Percentiles rank a stretch among this genome's conserved stretches.
Evolutionary conservation across 345 rosid species (phyloP).

Genomic region (Pistacia vera): DNA sequence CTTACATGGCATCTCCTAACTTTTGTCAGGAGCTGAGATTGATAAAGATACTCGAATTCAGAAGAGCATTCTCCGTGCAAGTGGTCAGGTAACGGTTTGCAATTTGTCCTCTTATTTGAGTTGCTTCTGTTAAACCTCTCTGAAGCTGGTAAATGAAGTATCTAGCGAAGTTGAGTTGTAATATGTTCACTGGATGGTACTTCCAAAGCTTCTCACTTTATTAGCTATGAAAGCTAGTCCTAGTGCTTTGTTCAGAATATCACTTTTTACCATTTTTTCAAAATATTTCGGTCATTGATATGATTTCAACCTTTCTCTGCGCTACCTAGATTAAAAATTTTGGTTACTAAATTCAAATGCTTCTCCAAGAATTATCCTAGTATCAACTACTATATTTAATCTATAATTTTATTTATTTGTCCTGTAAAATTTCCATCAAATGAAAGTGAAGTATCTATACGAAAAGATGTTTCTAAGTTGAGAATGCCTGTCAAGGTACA

Average conservation of each 20-base stretch:
- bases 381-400: not conserved
- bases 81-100: constrained; percentile 69
- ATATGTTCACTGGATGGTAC: not conserved
- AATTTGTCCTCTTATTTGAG: constrained; percentile 9
- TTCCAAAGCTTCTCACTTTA: not conserved
- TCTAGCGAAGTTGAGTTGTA: not conserved
- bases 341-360: not conserved
- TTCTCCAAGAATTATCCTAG: not conserved
- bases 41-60: constrained; percentile 79
- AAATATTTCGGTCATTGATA: not conserved
- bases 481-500: not conserved
- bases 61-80: constrained; percentile 77
- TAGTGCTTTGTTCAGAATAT: not conserved
- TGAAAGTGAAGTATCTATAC: not conserved
- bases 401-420: too few species aligned
- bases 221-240: not conserved
- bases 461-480: not conserved
- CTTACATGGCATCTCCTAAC: constrained; percentile 20
- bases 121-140: not conserved
- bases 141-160: constrained; percentile 6
- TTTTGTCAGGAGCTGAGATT: constrained; percentile 63
- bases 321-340: not conserved
- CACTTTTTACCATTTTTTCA: not conserved
- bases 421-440: not conserved
- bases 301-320: not conserved